Evolutionary conservation across 768 basidiomycete species (phyloP), one percentile per base, ranked within the genome.

Genomic region (Gloeostereum incarnatum): DNA sequence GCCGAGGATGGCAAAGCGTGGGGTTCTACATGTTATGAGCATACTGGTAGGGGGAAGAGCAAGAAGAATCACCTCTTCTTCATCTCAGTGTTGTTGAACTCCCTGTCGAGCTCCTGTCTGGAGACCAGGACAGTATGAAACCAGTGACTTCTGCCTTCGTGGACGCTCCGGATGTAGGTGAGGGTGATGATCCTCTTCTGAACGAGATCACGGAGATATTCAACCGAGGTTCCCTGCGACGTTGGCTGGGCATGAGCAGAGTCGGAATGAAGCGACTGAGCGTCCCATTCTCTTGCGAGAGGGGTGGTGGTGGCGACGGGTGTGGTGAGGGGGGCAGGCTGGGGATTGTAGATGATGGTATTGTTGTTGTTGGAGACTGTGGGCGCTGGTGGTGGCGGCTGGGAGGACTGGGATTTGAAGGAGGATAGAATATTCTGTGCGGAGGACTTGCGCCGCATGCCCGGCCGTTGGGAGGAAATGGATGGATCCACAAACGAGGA

Each of bases 81-180:
- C 78, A 89, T 89, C 14, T 72, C 74, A 5, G 57, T 56, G 52
- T 84, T 87, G 48, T 66, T 77, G 55, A 91, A 92, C 39, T 73
- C 74, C 35, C 67, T 73, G 41, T 86, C 81, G 3, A 92, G 73
- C 38, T 90, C 90, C 13, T 63, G 49, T 34, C 73, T 74, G 39
- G 81, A 78, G 49, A 92, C 73, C 51, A 85, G 69, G 47, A 92
- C 78, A 9, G 90, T 92, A 54, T 89, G 84, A 51, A 87, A 87
- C 88, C 88, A 90, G 53, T 88, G 81, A 45, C 78, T 79, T 39
- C 77, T 78, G 84, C 90, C 90, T 58, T 90, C 86, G 46, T 90
- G 83, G 22, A 88, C 80, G 49, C 77, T 86, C 47, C 85, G 72
- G 57, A 91, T 66, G 55, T 92, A 91, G 0, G 84, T 89, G 48